Evolutionary conservation across 78 protist genomes (phyloP).

Genomic region (Dictyostelium intermedium): DNA sequence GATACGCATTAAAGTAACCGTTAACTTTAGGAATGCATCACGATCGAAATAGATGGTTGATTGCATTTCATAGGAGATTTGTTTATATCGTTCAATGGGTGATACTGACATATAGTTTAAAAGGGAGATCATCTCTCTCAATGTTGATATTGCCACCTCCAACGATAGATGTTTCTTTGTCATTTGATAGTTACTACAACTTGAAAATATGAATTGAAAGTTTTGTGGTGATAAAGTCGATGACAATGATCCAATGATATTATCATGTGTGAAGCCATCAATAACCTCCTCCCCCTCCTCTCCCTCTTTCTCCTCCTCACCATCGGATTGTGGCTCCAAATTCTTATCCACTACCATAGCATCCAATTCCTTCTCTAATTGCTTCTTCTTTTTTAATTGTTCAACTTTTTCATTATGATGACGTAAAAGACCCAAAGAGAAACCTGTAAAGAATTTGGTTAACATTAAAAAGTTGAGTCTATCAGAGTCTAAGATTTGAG

Average conservation of each 20-base stretch:
- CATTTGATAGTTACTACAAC: neutral
- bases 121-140: constrained; percentile 22
- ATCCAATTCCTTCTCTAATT: neutral
- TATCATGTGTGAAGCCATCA: neutral
- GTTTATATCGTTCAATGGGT: neutral
- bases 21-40: constrained; percentile 15
- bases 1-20: neutral
- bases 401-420: neutral
- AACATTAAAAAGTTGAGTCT: constrained; percentile 32
- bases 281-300: neutral
- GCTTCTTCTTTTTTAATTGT: neutral
- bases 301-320: neutral
- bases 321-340: neutral
- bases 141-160: constrained; percentile 18
- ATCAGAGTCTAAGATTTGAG: constrained; percentile 28
- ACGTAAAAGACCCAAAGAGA: constrained; percentile 23
- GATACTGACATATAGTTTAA: constrained; percentile 30
- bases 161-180: neutral
- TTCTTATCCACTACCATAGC: neutral
- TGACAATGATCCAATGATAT: neutral
- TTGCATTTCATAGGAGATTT: constrained; percentile 40
- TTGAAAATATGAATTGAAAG: constrained; percentile 17
- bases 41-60: constrained; percentile 26
- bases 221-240: constrained; percentile 12
- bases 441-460: constrained; percentile 54